Conservation (phyloP, 768 basidiomycete genomes). For the Tulasnella sp. region DNA sequence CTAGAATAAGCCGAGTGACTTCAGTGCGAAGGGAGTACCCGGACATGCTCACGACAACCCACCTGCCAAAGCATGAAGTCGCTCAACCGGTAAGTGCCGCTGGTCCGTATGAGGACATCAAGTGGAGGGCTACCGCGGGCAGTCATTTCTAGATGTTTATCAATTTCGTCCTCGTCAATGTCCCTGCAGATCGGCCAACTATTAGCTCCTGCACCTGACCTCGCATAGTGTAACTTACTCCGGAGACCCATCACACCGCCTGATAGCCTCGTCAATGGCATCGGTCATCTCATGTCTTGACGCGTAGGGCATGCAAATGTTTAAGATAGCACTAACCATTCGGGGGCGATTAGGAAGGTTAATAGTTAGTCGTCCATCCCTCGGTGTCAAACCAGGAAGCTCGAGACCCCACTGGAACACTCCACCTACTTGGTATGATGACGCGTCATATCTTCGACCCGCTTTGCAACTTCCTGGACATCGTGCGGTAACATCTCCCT, state of each 20-base stretch:
- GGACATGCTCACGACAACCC: conserved; percentile 36
- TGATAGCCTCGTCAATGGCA: conserved; percentile 54
- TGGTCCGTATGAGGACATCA: conserved; percentile 87
- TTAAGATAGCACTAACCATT: conserved; percentile 68
- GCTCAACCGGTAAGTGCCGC: conserved; percentile 82
- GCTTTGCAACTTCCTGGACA: conserved; percentile 62
- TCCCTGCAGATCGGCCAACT: conserved; percentile 36
- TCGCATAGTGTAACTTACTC: conserved; percentile 36
- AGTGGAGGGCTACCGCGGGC: conserved; percentile 68
- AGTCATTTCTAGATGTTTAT: conserved; percentile 62
- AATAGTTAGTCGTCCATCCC: not conserved
- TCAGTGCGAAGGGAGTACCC: not conserved
- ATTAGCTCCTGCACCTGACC: not conserved
- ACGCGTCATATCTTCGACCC: conserved; percentile 74
- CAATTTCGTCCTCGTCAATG: conserved; percentile 67
- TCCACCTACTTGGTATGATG: conserved; percentile 62
- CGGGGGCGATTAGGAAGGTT: not conserved
- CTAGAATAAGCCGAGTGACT: conserved; percentile 42
- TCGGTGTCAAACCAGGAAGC: conserved; percentile 4
- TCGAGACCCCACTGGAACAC: not conserved
- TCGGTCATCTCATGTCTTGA: conserved; percentile 87
- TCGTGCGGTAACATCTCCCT: conserved; percentile 69
- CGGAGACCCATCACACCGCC: conserved; percentile 31
- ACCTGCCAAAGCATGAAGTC: conserved; percentile 98
- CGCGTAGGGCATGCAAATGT: conserved; percentile 89